A percentile compares a stretch with the other conserved stretches of the same genome.
Conservation (phyloP, 2,329 filamentous ascomycete genomes). For the Ceratocystis lukuohia region DNA sequence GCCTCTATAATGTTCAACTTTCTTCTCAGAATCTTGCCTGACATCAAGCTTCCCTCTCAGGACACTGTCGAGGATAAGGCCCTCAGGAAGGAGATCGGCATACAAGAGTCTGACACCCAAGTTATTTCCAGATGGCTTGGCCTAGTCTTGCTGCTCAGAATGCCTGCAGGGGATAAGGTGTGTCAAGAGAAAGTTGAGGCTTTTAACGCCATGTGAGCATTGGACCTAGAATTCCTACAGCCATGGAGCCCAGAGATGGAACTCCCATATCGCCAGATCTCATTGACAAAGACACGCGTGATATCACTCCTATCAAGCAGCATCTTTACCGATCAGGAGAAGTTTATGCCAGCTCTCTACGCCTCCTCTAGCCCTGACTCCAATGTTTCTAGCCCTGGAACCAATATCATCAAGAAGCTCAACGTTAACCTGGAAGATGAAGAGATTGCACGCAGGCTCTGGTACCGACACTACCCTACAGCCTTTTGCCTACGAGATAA, state of each 20-base stretch:
- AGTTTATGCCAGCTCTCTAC: constrained; percentile 71
- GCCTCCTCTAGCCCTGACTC: constrained; percentile 74
- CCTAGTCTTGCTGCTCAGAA: constrained; percentile 54
- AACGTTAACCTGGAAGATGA: constrained; percentile 60
- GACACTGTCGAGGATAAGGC: constrained; percentile 65
- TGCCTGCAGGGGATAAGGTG: constrained; percentile 21
- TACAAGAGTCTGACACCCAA: constrained; percentile 55
- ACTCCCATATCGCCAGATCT: constrained; percentile 22
- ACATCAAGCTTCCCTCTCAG: constrained; percentile 57
- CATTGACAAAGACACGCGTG: constrained; percentile 32
- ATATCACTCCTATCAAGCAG: constrained; percentile 59
- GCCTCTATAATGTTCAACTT: constrained; percentile 57
- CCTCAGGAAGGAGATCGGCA: constrained; percentile 51
- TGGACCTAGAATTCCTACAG: constrained; percentile 57
- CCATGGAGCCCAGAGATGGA: constrained; percentile 38
- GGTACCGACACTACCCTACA: constrained; percentile 54
- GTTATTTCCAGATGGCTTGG: constrained; percentile 66
- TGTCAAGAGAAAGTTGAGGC: constrained; percentile 1
- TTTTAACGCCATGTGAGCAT: constrained; percentile 35
- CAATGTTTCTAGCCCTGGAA: constrained; percentile 67
- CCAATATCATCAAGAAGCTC: constrained; percentile 75
- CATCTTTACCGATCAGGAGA: constrained; percentile 69
- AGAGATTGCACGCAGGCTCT: constrained; percentile 40
- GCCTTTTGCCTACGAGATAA: constrained; percentile 76
- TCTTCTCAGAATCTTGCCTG: constrained; percentile 60